Evolutionary conservation across 164 flowering plant species (phyloP), one percentile per base, ranked within the genome.

Genomic region (Litsea cubeba): DNA sequence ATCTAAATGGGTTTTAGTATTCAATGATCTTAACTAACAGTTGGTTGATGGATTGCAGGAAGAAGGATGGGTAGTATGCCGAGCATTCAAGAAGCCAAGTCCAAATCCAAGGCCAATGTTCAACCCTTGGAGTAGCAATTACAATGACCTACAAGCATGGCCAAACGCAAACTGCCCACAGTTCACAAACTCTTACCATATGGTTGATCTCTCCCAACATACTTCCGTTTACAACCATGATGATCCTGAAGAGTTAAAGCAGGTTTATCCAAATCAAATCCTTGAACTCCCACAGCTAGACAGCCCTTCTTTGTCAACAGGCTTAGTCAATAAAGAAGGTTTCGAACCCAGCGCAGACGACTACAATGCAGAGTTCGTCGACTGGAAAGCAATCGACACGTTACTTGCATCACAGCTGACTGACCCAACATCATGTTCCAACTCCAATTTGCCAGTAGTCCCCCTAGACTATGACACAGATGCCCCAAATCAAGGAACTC

Each of bases 51-150:
- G 5, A 46, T 4, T 75, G 80, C 88, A 92, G 97, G 98, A 94
- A 76, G 98, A 91, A 87, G 98, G 95, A 77, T 94, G 98, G 98
- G 98, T 94, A 24, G 97, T 94, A 3, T 94, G 98, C 65, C 78
- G 98, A 2, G 95, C 97, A 76, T 94, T 94, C 85, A 92, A 82
- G 80, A 94, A 94, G 82, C 92, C 88, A 23, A 82, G 67, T 65
- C 92, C 94, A 5, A 86, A 77, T 72, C 91, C 85, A 69, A 83
- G 81, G 71, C 93, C 79, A 81, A 84, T 86, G 3, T 84, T 71
- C 15, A 87, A 86, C 65, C 82, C 86, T 2, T 87, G 88, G 89
- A 81, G 79, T 74, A 82, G 79, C 8, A 46, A 76, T 68, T 84
- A 80, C 73, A 81, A 81, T 63, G 72, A 64, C 18, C 74, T 78